These are phyloP conservation scores for Pachyrhizus erosus DNA, from an alignment of 306 rosid genomes.

Conservation along the genomic window DNA sequence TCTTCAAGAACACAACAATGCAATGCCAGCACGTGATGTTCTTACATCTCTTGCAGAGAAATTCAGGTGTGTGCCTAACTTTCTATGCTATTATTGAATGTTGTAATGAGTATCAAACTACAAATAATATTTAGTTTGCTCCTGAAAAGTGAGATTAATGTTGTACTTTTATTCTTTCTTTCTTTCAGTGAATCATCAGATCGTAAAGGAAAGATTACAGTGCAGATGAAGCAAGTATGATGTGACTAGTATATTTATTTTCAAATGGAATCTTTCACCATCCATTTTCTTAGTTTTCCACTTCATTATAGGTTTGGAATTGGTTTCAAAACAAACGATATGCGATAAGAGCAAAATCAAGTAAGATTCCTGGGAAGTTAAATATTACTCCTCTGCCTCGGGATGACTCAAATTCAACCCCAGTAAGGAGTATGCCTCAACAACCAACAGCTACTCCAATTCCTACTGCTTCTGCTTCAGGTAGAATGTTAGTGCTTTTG, in stretches of 20 bases:
- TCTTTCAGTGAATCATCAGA: constrained; percentile 73
- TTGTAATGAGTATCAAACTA: constrained; percentile 15
- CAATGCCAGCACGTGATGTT: constrained; percentile 88
- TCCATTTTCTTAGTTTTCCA: constrained; percentile 41
- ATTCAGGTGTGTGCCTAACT: constrained; percentile 74
- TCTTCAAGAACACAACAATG: constrained; percentile 78
- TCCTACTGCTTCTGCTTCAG: constrained; percentile 82
- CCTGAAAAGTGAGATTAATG: constrained; percentile 28
- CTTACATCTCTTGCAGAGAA: constrained; percentile 82
- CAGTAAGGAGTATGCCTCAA: constrained; percentile 70
- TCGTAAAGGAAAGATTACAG: constrained; percentile 89
- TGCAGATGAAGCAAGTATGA: constrained; percentile 97
- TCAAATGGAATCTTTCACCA: not conserved
- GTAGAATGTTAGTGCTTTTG: constrained; percentile 49
- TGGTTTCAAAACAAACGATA: constrained; percentile 99
- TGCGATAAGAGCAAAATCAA: constrained; percentile 86
- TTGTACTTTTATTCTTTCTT: constrained; percentile 33
- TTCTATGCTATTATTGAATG: constrained; percentile 12
- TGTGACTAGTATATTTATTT: constrained; percentile 27
- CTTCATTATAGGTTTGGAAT: constrained; percentile 85
- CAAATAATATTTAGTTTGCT: constrained; percentile 5
- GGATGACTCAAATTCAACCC: constrained; percentile 64
- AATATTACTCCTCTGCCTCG: constrained; percentile 77
- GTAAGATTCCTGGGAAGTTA: constrained; percentile 83
- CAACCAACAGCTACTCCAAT: constrained; percentile 68